Percentiles rank a stretch among this genome's conserved stretches.
These are phyloP conservation scores for Monilinia vaccinii-corymbosi DNA, from an alignment of 2,329 filamentous ascomycete species.

Conservation along the genomic window DNA sequence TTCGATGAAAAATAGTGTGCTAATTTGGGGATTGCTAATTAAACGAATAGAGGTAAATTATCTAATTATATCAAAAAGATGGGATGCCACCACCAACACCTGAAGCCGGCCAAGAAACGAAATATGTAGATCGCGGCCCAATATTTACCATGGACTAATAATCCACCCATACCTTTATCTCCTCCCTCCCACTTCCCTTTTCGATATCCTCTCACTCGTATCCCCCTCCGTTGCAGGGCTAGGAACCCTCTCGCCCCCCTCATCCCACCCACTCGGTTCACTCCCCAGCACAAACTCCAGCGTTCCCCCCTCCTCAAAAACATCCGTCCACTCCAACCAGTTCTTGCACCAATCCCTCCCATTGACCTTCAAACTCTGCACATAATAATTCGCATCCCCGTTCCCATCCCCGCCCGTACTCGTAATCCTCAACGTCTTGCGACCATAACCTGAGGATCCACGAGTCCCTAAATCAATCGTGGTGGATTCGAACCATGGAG, in stretches of 20 bases:
- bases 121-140: not conserved
- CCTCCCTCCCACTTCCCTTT: not conserved
- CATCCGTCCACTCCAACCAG: slow-evolving; percentile 57
- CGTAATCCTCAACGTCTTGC: slow-evolving; percentile 45
- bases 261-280: slow-evolving; percentile 38
- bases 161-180: not conserved
- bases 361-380: slow-evolving; percentile 58
- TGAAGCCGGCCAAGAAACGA: not conserved
- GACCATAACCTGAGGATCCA: slow-evolving; percentile 12
- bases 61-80: not conserved
- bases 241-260: slow-evolving; percentile 41
- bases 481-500: slow-evolving; percentile 53
- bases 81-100: not conserved
- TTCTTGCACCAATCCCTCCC: slow-evolving; percentile 50
- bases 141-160: not conserved
- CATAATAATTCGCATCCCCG: slow-evolving; percentile 42
- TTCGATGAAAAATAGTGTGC: no score
- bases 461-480: slow-evolving; percentile 34
- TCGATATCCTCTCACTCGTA: not conserved
- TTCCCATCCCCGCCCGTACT: slow-evolving; percentile 35
- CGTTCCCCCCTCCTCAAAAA: slow-evolving; percentile 54
- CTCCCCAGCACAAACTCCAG: slow-evolving; percentile 54
- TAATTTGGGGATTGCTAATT: not conserved
- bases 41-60: not conserved
- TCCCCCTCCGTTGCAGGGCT: slow-evolving; percentile 41